Base-by-base conservation (phyloP, 2,329 filamentous ascomycete genomes). In the Niveomyces coronatus region DNA sequence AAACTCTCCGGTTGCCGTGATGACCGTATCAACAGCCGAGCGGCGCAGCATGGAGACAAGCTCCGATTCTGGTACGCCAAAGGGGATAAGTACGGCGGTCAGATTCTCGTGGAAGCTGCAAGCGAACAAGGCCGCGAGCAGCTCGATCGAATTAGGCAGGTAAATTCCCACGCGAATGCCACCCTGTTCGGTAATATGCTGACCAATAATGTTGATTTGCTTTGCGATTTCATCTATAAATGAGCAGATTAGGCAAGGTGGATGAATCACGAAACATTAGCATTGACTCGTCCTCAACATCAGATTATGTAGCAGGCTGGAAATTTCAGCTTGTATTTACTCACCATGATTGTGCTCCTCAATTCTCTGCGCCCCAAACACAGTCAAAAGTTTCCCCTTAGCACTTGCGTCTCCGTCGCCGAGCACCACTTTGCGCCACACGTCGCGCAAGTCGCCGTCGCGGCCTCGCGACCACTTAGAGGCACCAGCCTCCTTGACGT, bases 131-230 rank as follows among this genome's bases (percentile, higher is more conserved):
- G 82, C 71, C 23, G 76, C 73, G 35, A 98, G 66, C 44, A 94
- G 77, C 61, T 98, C 91, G 51, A 94, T 70, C 32, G 87, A 94
- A 67, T 98, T 95, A 30, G 88, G 86, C 40, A 96, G 71, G 58
- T 93, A 94, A 46, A 96, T 74, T 45, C 87, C 91, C 22, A 96
- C 84, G 35, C 78, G 81, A 55, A 78, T 82, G 26, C 76, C 77
- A 40, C 79, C 76, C 45, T 82, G 74, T 49, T 83, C 74, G 41
- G 84, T 67, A 48, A 85, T 71, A 51, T 88, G 76, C 51, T 76
- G 74, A 45, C 91, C 91, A 51, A 96, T 77, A 19, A 91, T 71
- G 58, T 85, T 88, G 58, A 96, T 94, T 56, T 93, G 82, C 47
- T 80, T 79, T 7, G 82, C 89, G 35, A 95, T 62, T 45, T 86